Evolutionary conservation across 352 stramenopile species (phyloP).

Genomic region (Globisporangium yorkense): DNA sequence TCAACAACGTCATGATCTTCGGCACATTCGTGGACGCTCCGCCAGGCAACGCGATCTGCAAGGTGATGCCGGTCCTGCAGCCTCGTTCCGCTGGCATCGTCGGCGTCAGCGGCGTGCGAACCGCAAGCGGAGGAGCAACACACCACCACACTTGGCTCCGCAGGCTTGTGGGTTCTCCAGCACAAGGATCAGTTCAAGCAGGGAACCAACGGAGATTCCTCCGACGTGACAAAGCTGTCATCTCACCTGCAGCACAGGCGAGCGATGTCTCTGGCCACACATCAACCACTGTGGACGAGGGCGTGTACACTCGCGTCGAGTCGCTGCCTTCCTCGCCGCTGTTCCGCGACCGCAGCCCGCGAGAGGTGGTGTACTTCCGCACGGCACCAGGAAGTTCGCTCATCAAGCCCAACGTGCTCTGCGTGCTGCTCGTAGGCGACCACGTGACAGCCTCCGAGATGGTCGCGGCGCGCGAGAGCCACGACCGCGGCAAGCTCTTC

Average conservation of each 20-base stretch:
- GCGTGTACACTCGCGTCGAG: constrained; percentile 47
- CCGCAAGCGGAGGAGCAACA: not conserved
- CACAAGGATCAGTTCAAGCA: not conserved
- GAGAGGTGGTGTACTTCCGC: constrained; percentile 67
- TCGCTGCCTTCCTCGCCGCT: constrained; percentile 38
- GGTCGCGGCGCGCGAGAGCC: constrained; percentile 36
- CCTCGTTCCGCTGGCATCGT: constrained; percentile 18
- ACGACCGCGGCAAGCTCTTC: constrained; percentile 62
- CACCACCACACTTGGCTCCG: not conserved
- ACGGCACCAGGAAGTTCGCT: constrained; percentile 53
- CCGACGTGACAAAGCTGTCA: not conserved
- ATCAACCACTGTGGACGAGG: constrained; percentile 18
- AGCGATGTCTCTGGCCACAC: not conserved
- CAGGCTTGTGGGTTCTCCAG: not conserved
- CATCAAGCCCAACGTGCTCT: constrained; percentile 51
- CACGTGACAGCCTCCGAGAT: constrained; percentile 50
- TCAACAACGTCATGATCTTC: constrained; percentile 45
- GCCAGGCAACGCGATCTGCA: constrained; percentile 33
- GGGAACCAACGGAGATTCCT: not conserved
- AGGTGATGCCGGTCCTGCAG: constrained; percentile 56
- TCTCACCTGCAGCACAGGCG: constrained; percentile 1
- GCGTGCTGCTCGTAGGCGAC: constrained; percentile 53
- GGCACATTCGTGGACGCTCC: constrained; percentile 64
- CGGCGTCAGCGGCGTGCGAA: not conserved
- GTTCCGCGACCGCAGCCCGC: constrained; percentile 44